phyloP scores from a whole-genome alignment of 2,329 filamentous ascomycete species.

The Phialophora expanda region DNA sequence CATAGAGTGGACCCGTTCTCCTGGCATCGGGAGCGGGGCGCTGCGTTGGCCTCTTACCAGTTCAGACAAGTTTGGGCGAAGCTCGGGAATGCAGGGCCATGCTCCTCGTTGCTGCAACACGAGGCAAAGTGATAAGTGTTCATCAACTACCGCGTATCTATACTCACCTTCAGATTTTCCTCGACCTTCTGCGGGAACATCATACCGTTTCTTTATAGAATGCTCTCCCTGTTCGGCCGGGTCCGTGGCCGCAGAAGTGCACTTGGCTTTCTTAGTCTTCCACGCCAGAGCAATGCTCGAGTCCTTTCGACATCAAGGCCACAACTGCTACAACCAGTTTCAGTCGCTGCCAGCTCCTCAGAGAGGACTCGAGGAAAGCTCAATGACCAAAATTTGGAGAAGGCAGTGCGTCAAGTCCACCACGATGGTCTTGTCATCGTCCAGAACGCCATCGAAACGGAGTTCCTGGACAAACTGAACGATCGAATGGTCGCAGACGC shows the following conservation, averaged over 20 bases:
- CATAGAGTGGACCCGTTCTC: too few species aligned
- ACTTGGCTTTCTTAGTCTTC: neutral
- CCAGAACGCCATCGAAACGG: conserved; percentile 58
- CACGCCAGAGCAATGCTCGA: neutral
- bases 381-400: conserved; percentile 57
- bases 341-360: conserved; percentile 4
- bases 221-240: neutral
- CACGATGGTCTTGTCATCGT: conserved; percentile 63
- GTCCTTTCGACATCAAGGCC: neutral
- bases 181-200: neutral
- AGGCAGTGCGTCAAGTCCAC: conserved; percentile 59
- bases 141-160: too few species aligned
- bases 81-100: conserved; percentile 7
- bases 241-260: neutral
- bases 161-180: too few species aligned
- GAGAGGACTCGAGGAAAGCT: conserved; percentile 21
- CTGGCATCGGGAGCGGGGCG: neutral
- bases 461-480: conserved; percentile 62
- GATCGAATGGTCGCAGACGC: conserved; percentile 65
- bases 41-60: neutral
- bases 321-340: conserved; percentile 9
- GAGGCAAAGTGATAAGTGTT: too few species aligned
- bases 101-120: too few species aligned
- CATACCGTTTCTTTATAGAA: neutral
- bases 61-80: conserved; percentile 9